A percentile compares a stretch with the other conserved stretches of the same genome.
Evolutionary conservation across 164 flowering plant genomes (phyloP).

Genomic region (Aristolochia californica): DNA sequence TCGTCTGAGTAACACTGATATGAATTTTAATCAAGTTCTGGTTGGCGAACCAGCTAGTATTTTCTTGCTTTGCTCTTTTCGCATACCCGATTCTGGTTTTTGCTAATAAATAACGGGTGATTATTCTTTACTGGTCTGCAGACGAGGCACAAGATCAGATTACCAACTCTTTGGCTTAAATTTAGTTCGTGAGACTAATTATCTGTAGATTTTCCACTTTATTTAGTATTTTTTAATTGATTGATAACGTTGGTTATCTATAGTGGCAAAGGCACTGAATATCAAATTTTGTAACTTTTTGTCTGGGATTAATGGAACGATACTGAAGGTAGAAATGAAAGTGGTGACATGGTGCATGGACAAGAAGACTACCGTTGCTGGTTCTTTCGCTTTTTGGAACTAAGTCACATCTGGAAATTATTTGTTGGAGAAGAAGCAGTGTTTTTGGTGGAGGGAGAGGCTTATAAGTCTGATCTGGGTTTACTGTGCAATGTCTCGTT

Average conservation of each 20-base stretch:
- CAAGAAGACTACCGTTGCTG: constrained; percentile 45
- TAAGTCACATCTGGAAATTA: constrained; percentile 21
- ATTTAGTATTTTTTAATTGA: not conserved
- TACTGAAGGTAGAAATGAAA: constrained; percentile 56
- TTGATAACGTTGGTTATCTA: not conserved
- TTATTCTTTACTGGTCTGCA: constrained; percentile 17
- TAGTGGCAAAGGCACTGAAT: not conserved
- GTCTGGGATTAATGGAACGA: constrained; percentile 20
- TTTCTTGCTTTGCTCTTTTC: constrained; percentile 12
- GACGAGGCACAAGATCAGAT: constrained; percentile 13
- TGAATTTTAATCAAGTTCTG: not conserved
- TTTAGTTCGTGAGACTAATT: constrained; percentile 9
- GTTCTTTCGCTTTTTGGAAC: constrained; percentile 42
- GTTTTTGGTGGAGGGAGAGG: no score
- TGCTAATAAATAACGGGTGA: constrained; percentile 14
- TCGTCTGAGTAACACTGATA: constrained; percentile 7
- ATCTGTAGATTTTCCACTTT: not conserved
- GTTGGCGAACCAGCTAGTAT: constrained; percentile 3
- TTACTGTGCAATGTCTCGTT: constrained; percentile 85
- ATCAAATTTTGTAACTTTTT: not conserved
- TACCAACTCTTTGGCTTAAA: constrained; percentile 24
- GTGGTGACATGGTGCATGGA: constrained; percentile 84
- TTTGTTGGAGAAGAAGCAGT: constrained; percentile 11
- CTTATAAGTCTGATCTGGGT: constrained; percentile 14
- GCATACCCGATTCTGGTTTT: not conserved